These are phyloP conservation scores for Zygosaccharomyces bailii DNA, from an alignment of 805 yeast species.

Conservation along the genomic window DNA sequence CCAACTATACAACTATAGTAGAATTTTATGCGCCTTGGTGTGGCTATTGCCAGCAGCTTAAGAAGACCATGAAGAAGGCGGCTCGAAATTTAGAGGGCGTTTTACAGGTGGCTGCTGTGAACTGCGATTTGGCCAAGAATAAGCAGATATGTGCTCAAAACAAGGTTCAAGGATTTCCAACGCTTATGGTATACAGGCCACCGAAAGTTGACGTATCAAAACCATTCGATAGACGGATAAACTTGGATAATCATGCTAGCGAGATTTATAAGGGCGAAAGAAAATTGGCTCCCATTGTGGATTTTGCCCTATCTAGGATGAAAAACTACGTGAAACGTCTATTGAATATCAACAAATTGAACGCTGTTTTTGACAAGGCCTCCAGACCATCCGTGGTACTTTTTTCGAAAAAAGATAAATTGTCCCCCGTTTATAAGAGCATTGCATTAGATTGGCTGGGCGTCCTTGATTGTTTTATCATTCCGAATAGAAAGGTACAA, in stretches of 20 bases:
- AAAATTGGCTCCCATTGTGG: constrained; percentile 49
- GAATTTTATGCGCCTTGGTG: constrained; percentile 99
- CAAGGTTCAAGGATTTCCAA: constrained; percentile 76
- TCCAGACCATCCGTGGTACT: constrained; percentile 45
- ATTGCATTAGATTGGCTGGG: constrained; percentile 69
- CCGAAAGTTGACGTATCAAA: constrained; percentile 49
- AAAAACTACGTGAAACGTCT: constrained; percentile 63
- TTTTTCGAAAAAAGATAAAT: constrained; percentile 46
- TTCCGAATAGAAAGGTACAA: constrained; percentile 32
- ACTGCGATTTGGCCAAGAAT: constrained; percentile 73
- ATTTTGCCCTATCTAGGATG: constrained; percentile 53
- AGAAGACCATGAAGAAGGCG: constrained; percentile 59
- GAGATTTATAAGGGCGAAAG: constrained; percentile 65
- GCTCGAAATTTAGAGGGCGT: constrained; percentile 56
- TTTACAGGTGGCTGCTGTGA: constrained; percentile 72
- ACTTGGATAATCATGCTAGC: constrained; percentile 41
- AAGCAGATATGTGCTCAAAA: constrained; percentile 64
- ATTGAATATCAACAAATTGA: constrained; percentile 35
- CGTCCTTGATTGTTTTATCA: constrained; percentile 45
- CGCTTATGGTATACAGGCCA: constrained; percentile 77
- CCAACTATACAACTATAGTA: constrained; percentile 78
- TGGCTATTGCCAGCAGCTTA: constrained; percentile 80
- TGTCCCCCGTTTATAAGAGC: constrained; percentile 57
- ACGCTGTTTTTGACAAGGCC: constrained; percentile 22
- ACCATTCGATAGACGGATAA: constrained; percentile 16